Evolutionary conservation across 768 basidiomycete genomes (phyloP), one percentile per base, ranked within the genome.

Genomic region (Amanita rubescens): DNA sequence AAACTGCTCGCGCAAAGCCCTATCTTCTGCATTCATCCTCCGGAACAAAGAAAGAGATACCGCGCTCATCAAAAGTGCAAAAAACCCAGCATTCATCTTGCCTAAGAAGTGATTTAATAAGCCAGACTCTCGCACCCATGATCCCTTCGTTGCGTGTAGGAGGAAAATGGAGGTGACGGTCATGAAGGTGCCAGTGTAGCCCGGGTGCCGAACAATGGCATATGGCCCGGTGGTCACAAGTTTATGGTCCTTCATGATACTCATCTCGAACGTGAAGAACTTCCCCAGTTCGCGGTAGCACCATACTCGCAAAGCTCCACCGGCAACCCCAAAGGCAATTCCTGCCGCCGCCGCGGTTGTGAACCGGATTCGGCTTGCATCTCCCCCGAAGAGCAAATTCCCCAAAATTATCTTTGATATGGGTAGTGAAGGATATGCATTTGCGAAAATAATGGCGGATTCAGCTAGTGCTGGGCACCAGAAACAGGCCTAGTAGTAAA

Each of bases 251-350:
- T 67, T 63, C 35, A 69, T 70, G 22, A 81, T 75, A 62, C 68
- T 71, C 67, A 79, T 65, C 59, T 79, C 75, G 50, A 77, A 81
- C 0, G 79, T 82, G 60, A 79, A 80, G 32, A 75, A 57, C 2
- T 51, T 59, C 2, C 77, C 78, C 8, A 82, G 68, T 30, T 72
- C 73, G 32, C 67, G 63, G 59, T 75, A 81, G 57, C 77, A 78
- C 14, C 56, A 37, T 51, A 62, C 41, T 19, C 76, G 71, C 2
- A 75, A 58, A 1, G 61, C 33, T 1, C 63, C 50, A 5, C 71
- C 74, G 14, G 58, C 41, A 5, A 64, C n/a, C 2, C 64, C 57
- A 12, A 68, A 11, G 41, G 62, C 4, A 8, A 39, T 24, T 5
- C 41, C 51, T 14, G 10, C 32, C 12, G 30, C 25, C 14, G 39